Conservation (phyloP, 2,329 filamentous ascomycete species). For the Pseudocercospora eumusae region DNA sequence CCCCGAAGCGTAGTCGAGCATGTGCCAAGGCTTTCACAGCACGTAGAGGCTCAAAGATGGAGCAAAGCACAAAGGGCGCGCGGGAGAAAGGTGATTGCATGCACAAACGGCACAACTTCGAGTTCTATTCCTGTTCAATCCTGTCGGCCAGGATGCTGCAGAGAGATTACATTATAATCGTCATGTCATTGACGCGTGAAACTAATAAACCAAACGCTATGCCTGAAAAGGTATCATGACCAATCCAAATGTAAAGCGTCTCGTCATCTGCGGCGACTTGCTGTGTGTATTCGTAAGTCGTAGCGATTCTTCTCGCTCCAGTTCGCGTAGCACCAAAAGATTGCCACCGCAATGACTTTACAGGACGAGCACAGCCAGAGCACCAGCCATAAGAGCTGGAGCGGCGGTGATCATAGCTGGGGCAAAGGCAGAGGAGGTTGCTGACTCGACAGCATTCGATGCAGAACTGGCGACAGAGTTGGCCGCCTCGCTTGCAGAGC, state of each 20-base stretch:
- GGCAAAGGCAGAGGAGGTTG: conserved; percentile 24
- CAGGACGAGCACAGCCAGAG: conserved; percentile 48
- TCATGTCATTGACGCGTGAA: conserved; percentile 20
- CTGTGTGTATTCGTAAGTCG: conserved; percentile 22
- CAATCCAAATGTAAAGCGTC: conserved; percentile 13
- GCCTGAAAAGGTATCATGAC: conserved; percentile 24
- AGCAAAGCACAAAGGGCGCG: not conserved
- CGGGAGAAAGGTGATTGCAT: not conserved
- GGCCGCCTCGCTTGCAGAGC: conserved; percentile 24
- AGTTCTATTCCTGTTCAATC: not conserved
- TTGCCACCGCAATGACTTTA: conserved; percentile 23
- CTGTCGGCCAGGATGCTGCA: not conserved
- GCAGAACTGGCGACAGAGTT: conserved; percentile 24
- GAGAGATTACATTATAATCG: conserved; percentile 12
- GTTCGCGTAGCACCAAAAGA: conserved; percentile 1
- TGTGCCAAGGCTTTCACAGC: not conserved
- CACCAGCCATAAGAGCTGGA: conserved; percentile 39
- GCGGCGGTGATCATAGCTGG: conserved; percentile 39
- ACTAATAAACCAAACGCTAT: conserved; percentile 16
- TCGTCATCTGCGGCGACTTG: conserved; percentile 16
- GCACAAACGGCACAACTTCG: not conserved
- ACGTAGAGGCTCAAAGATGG: not conserved
- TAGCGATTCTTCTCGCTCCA: conserved; percentile 11
- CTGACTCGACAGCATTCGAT: conserved; percentile 26
- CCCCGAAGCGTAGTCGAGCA: not conserved